These are phyloP conservation scores for Backusella macrospora DNA, from an alignment of 192 early-diverging fungal species.

Conservation along the genomic window DNA sequence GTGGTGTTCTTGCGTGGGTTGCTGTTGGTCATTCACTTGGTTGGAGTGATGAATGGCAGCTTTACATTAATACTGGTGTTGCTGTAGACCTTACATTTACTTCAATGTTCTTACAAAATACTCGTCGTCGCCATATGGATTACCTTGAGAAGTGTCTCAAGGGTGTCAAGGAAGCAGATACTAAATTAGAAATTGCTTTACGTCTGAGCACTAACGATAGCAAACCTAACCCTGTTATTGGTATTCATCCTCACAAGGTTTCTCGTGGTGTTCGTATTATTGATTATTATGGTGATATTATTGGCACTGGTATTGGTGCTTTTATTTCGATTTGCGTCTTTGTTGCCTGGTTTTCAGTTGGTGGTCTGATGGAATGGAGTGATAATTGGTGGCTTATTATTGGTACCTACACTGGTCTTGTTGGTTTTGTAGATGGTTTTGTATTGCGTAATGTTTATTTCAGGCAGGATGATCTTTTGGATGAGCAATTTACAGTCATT, in stretches of 20 bases:
- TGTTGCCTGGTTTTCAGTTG: constrained; percentile 18
- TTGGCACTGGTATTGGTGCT: constrained; percentile 24
- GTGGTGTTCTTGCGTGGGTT: constrained; percentile 26
- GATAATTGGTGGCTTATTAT: constrained; percentile 32
- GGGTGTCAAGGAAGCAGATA: constrained; percentile 16
- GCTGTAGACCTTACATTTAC: constrained; percentile 22
- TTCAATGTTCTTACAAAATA: constrained; percentile 27
- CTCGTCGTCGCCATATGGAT: constrained; percentile 21
- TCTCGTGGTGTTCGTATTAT: background rate
- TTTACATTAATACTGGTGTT: constrained; percentile 30
- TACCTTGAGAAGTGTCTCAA: constrained; percentile 17
- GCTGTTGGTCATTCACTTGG: constrained; percentile 15
- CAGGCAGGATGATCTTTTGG: constrained; percentile 7
- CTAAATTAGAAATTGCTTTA: constrained; percentile 13
- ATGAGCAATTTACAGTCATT: constrained; percentile 22
- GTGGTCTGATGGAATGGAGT: constrained; percentile 15
- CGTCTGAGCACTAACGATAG: constrained; percentile 15
- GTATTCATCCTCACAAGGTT: background rate
- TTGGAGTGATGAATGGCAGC: constrained; percentile 28
- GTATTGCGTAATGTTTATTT: constrained; percentile 28
- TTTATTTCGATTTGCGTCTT: constrained; percentile 18
- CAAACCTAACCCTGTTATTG: constrained; percentile 17
- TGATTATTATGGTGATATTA: constrained; percentile 28
- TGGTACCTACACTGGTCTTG: constrained; percentile 31
- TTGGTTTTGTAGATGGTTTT: constrained; percentile 30